Percentiles rank a stretch among this genome's conserved stretches.
These are phyloP conservation scores for Phyllosticta paracitricarpa DNA, from an alignment of 2,329 filamentous ascomycete genomes.

Conservation along the genomic window DNA sequence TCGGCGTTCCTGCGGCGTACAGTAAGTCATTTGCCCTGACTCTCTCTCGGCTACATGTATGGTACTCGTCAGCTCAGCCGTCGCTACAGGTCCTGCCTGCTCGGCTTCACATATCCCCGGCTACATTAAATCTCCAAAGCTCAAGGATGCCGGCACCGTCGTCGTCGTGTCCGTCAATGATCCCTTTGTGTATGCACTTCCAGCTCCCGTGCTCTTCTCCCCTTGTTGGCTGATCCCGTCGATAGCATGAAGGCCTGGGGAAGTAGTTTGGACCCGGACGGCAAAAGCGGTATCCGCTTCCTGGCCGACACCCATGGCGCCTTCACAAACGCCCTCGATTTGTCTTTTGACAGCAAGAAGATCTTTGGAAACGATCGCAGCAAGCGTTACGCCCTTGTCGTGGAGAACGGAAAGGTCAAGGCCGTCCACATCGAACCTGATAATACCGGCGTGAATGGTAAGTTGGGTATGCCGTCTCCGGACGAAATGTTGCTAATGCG, in stretches of 20 bases:
- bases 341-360: slow-evolving; percentile 67
- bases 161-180: slow-evolving; percentile 93
- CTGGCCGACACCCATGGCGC: slow-evolving; percentile 68
- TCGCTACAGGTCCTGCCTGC: slow-evolving; percentile 44
- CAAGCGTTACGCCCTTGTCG: slow-evolving; percentile 78
- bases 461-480: slow-evolving; percentile 21
- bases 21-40: slow-evolving; percentile 18
- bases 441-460: slow-evolving; percentile 72
- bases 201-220: no score
- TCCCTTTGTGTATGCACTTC: slow-evolving; percentile 63
- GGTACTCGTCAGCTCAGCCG: neutral
- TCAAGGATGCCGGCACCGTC: slow-evolving; percentile 71
- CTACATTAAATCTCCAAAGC: slow-evolving; percentile 69
- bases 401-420: slow-evolving; percentile 78
- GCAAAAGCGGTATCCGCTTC: slow-evolving; percentile 77
- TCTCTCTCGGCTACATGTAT: no score
- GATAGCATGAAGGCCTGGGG: slow-evolving; percentile 82
- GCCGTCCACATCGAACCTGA: slow-evolving; percentile 77
- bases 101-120: slow-evolving; percentile 69
- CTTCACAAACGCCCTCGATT: slow-evolving; percentile 75
- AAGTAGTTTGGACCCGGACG: slow-evolving; percentile 62
- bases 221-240: neutral
- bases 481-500: neutral
- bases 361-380: slow-evolving; percentile 75
- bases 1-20: slow-evolving; percentile 35